Percentiles rank a stretch among this genome's conserved stretches.
Conservation (phyloP, 2,329 filamentous ascomycete species). For the Exophiala mesophila region DNA sequence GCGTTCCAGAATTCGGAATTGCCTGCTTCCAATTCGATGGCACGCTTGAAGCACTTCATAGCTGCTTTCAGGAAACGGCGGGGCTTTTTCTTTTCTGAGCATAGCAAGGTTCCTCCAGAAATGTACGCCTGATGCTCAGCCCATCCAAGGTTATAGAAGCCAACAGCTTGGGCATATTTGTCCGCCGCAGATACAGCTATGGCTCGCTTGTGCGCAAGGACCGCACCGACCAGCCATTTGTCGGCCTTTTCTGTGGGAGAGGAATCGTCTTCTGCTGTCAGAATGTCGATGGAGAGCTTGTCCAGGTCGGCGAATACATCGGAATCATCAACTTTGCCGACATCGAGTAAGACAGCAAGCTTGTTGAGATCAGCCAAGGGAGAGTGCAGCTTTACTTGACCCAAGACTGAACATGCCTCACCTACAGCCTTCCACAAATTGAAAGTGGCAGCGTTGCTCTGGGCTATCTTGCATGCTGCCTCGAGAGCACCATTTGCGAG, state of each 20-base stretch:
- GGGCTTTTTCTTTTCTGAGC: conserved; percentile 46
- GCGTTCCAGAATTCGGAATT: conserved; percentile 98
- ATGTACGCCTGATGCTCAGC: conserved; percentile 77
- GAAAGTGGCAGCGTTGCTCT: conserved; percentile 65
- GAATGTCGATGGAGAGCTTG: conserved; percentile 36
- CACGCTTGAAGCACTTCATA: conserved; percentile 86
- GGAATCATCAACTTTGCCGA: conserved; percentile 35
- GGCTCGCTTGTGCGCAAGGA: conserved; percentile 83
- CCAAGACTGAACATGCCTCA: conserved; percentile 82
- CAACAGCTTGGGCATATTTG: conserved; percentile 83
- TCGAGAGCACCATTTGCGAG: conserved; percentile 65
- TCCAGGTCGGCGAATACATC: conserved; percentile 66
- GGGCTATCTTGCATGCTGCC: conserved; percentile 59
- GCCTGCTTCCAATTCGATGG: conserved; percentile 90
- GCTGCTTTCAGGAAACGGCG: conserved; percentile 70
- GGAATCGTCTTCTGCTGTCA: conserved; percentile 15
- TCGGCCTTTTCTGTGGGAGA: conserved; percentile 36
- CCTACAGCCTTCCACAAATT: conserved; percentile 93
- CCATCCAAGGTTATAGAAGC: conserved; percentile 96
- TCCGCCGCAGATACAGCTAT: conserved; percentile 69
- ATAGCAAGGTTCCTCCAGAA: conserved; percentile 35
- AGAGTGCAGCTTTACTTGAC: conserved; percentile 66
- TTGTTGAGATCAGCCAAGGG: conserved; percentile 56
- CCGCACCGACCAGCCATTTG: conserved; percentile 63
- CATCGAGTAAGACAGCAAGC: conserved; percentile 47